Conservation (phyloP, 2,329 filamentous ascomycete species). For the Penicillium hesseltinei region DNA sequence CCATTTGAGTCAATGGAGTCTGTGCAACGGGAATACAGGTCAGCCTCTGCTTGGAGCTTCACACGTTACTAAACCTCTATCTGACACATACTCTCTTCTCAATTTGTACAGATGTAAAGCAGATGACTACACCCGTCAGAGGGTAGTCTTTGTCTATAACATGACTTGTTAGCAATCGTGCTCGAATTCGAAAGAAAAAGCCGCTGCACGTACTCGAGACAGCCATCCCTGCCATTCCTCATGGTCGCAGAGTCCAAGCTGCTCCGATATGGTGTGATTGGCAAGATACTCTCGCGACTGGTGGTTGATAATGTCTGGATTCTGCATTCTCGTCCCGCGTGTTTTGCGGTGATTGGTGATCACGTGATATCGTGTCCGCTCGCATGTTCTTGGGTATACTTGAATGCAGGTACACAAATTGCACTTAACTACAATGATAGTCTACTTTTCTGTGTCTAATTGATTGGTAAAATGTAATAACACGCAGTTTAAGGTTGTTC, state of each 20-base stretch:
- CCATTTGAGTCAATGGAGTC: constrained; percentile 47
- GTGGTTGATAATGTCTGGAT: constrained; percentile 1
- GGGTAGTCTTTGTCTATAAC: constrained; percentile 58
- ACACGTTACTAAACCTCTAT: background rate
- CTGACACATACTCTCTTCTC: constrained; percentile 67
- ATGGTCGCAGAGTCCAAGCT: constrained; percentile 27
- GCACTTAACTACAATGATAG: background rate
- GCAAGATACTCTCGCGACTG: background rate
- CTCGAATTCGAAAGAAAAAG: background rate
- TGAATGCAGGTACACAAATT: background rate
- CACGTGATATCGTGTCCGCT: constrained; percentile 14
- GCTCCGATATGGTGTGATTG: background rate
- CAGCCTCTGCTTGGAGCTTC: constrained; percentile 4
- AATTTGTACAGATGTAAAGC: constrained; percentile 80
- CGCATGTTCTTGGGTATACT: background rate
- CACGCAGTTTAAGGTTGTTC: background rate
- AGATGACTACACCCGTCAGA: constrained; percentile 71
- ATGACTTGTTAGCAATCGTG: constrained; percentile 18
- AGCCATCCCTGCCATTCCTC: constrained; percentile 42
- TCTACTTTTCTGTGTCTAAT: background rate
- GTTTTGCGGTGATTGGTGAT: constrained; percentile 14
- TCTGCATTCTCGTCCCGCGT: constrained; percentile 12
- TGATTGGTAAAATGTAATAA: background rate
- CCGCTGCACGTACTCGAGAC: constrained; percentile 32
- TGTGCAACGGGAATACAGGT: constrained; percentile 19